A percentile compares a stretch with the other conserved stretches of the same genome.
These are phyloP conservation scores for Cercophora sp. DNA, from an alignment of 495 filamentous ascomycete species.

Conservation along the genomic window DNA sequence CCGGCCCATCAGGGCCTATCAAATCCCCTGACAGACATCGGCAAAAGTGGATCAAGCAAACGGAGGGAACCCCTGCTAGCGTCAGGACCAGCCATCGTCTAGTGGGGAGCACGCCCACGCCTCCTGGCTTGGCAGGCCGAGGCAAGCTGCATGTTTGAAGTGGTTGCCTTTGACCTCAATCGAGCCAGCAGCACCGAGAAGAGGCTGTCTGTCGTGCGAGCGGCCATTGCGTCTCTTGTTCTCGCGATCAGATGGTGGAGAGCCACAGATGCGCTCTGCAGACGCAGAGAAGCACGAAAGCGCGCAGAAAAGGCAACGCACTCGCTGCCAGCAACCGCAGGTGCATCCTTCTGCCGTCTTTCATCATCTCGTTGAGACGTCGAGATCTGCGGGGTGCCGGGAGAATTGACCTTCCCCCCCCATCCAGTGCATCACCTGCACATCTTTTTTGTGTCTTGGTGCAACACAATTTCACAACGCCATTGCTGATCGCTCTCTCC, in stretches of 20 bases:
- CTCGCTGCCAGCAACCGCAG: too few relatives aligned
- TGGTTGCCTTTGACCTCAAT: neutral
- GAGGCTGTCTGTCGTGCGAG: neutral
- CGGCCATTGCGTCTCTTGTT: neutral
- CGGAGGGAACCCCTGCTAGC: constrained; percentile 10
- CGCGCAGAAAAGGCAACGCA: neutral
- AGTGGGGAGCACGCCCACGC: constrained; percentile 6
- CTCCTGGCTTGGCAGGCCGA: neutral
- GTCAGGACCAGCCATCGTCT: constrained; percentile 6
- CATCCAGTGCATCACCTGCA: neutral
- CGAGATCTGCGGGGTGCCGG: constrained; percentile 9
- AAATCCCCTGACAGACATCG: constrained; percentile 3
- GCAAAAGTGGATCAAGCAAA: constrained; percentile 13
- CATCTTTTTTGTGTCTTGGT: too few relatives aligned
- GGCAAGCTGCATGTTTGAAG: neutral
- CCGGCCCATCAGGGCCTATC: neutral
- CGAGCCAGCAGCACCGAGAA: neutral
- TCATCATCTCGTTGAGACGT: constrained; percentile 1
- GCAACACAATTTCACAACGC: too few relatives aligned
- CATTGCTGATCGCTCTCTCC: too few relatives aligned
- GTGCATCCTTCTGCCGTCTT: neutral
- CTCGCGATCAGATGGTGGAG: too few relatives aligned
- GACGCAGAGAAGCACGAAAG: neutral
- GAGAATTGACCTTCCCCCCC: constrained; percentile 2
- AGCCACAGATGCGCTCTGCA: too few relatives aligned